Conservation (phyloP, 352 stramenopile genomes). For the Pythium insidiosum region DNA sequence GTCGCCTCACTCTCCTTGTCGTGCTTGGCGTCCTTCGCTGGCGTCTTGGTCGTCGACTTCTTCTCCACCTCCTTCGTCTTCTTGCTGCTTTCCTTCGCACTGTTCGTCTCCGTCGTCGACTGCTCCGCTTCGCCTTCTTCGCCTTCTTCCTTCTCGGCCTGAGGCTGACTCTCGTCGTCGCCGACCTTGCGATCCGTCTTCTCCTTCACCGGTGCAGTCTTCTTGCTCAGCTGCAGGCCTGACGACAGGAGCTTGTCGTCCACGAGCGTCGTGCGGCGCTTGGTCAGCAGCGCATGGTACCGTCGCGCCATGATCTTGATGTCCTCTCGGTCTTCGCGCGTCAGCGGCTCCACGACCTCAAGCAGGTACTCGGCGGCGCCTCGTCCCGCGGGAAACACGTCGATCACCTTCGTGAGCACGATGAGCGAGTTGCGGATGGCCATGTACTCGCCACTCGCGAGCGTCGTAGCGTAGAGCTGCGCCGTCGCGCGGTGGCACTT, state of each 20-base stretch:
- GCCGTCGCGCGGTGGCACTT: slow-evolving; percentile 72
- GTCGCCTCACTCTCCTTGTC: neutral
- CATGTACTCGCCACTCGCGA: slow-evolving; percentile 76
- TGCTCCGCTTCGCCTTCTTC: too few relatives aligned
- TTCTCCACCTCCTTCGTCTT: neutral
- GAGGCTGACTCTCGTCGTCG: neutral
- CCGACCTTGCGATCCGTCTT: neutral
- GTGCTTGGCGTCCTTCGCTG: neutral
- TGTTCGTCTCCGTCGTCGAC: too few relatives aligned
- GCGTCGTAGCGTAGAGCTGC: slow-evolving; percentile 46
- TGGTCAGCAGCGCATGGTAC: slow-evolving; percentile 78
- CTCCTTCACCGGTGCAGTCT: slow-evolving; percentile 4
- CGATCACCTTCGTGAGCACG: slow-evolving; percentile 84
- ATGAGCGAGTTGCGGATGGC: slow-evolving; percentile 79
- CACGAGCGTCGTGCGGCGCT: slow-evolving; percentile 54
- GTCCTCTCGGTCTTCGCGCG: slow-evolving; percentile 77
- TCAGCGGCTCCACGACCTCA: slow-evolving; percentile 58
- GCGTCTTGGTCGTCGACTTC: neutral
- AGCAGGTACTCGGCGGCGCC: slow-evolving; percentile 52
- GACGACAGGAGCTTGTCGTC: slow-evolving; percentile 51
- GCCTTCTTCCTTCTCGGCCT: too few relatives aligned
- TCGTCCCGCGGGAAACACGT: slow-evolving; percentile 68
- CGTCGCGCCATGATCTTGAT: slow-evolving; percentile 88
- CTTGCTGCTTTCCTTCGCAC: too few relatives aligned
- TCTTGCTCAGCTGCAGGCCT: slow-evolving; percentile 15